A percentile compares a stretch with the other conserved stretches of the same genome.
phyloP scores from a whole-genome alignment of 441 rosid species.

The Jatropha podagrica region DNA sequence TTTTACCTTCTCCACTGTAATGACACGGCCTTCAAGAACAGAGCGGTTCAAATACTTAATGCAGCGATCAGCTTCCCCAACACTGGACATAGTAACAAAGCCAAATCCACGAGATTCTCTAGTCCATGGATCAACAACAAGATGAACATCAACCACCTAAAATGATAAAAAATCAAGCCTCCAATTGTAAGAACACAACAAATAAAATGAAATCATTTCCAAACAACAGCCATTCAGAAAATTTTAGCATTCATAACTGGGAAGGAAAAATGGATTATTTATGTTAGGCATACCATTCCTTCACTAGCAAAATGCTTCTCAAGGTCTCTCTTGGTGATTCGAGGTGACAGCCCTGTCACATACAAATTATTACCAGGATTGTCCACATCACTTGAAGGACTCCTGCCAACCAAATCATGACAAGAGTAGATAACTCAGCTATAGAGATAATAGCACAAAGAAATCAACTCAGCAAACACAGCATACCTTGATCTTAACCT shows the following conservation, averaged over 20 bases:
- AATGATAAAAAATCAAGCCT: neutral
- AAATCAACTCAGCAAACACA: neutral
- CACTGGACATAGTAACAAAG: constrained; percentile 69
- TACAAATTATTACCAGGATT: constrained; percentile 93
- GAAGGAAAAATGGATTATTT: neutral
- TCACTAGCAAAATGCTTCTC: constrained; percentile 73
- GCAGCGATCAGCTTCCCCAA: constrained; percentile 73
- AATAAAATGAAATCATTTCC: neutral
- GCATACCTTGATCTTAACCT: constrained; percentile 41
- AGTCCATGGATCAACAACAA: constrained; percentile 92
- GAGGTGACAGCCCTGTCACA: constrained; percentile 84
- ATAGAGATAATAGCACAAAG: neutral
- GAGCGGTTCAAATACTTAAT: constrained; percentile 71
- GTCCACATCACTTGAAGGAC: constrained; percentile 58
- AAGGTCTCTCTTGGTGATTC: constrained; percentile 69
- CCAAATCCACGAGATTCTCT: constrained; percentile 95
- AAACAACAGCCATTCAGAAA: neutral
- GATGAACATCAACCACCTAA: constrained; percentile 84
- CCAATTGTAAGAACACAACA: neutral
- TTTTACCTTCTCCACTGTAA: constrained; percentile 89
- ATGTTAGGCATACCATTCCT: constrained; percentile 54
- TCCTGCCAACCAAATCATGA: constrained; percentile 40
- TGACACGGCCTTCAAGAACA: constrained; percentile 77
- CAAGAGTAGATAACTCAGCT: neutral
- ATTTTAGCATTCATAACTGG: no score